Evolutionary conservation across 2,329 filamentous ascomycete species (phyloP).

Genomic region (Sporothrix brasiliensis): DNA sequence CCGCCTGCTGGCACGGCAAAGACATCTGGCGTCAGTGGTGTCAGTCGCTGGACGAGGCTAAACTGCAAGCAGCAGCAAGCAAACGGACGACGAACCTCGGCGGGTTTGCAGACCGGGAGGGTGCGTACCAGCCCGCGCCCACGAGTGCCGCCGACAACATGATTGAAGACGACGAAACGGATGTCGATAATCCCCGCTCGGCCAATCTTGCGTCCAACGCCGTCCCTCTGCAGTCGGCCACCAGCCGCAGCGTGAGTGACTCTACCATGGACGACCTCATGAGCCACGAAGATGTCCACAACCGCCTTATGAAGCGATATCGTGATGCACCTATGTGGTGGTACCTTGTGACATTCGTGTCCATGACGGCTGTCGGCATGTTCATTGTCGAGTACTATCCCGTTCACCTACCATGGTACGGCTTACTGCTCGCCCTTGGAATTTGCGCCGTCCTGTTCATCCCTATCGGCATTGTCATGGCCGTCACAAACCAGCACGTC

Average conservation of each 20-base stretch:
- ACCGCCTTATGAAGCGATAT: slow-evolving; percentile 80
- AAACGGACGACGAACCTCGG: background rate
- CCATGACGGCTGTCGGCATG: slow-evolving; percentile 77
- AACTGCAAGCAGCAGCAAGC: slow-evolving; percentile 12
- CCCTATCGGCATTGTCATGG: slow-evolving; percentile 90
- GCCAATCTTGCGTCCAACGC: slow-evolving; percentile 28
- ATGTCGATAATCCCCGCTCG: slow-evolving; percentile 26
- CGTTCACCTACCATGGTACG: slow-evolving; percentile 83
- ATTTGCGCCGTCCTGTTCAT: slow-evolving; percentile 84
- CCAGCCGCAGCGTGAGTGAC: slow-evolving; percentile 24
- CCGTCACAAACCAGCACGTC: slow-evolving; percentile 86
- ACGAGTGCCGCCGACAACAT: background rate
- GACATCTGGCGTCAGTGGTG: slow-evolving; percentile 81
- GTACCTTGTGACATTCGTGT: slow-evolving; percentile 75
- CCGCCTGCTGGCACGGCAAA: slow-evolving; percentile 78
- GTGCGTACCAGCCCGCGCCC: slow-evolving; percentile 31
- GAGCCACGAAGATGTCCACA: slow-evolving; percentile 78
- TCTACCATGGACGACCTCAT: slow-evolving; percentile 58
- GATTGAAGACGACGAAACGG: slow-evolving; percentile 34
- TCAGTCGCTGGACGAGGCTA: slow-evolving; percentile 65
- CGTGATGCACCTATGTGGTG: slow-evolving; percentile 78
- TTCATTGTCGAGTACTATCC: slow-evolving; percentile 86
- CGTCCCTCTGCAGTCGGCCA: slow-evolving; percentile 31
- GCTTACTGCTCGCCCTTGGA: slow-evolving; percentile 73
- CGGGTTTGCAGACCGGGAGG: background rate